Percentiles rank a stretch among this genome's conserved stretches.
Conservation (phyloP, 768 basidiomycete genomes). For the Zangia roseola region DNA sequence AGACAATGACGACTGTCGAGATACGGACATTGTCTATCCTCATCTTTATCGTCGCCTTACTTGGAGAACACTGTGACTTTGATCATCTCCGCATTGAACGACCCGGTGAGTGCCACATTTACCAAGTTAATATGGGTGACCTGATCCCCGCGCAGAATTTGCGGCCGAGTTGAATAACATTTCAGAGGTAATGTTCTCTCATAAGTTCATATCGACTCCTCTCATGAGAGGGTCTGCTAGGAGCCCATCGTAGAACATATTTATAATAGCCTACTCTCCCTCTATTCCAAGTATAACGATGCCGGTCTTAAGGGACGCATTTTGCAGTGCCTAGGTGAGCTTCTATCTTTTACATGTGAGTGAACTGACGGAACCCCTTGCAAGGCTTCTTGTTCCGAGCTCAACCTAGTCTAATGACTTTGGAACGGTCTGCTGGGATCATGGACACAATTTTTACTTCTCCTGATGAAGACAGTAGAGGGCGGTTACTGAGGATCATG, state of each 20-base stretch:
- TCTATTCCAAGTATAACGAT: constrained; percentile 69
- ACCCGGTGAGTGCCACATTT: constrained; percentile 43
- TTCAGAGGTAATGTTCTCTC: constrained; percentile 43
- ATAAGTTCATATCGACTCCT: neutral
- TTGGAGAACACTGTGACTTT: constrained; percentile 89
- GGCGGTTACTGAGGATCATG: constrained; percentile 79
- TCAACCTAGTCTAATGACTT: constrained; percentile 87
- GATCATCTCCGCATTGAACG: constrained; percentile 68
- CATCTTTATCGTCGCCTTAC: constrained; percentile 79
- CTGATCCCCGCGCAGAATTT: constrained; percentile 41
- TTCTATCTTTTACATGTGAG: neutral
- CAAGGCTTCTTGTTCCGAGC: constrained; percentile 89
- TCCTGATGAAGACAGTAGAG: constrained; percentile 65
- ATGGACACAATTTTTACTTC: constrained; percentile 90
- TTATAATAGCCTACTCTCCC: constrained; percentile 65
- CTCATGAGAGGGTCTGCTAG: constrained; percentile 32
- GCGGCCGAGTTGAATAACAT: constrained; percentile 56
- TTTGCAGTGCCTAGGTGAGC: constrained; percentile 81
- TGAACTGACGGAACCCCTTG: neutral
- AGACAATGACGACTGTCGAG: constrained; percentile 48
- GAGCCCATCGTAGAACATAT: constrained; percentile 80
- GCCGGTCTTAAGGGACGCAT: constrained; percentile 63
- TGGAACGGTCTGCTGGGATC: constrained; percentile 71
- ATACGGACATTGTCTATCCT: constrained; percentile 61
- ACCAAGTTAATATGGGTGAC: neutral